A percentile compares a stretch with the other conserved stretches of the same genome.
phyloP scores from a whole-genome alignment of 139 green algal genomes.

The Haematococcus lacustris region DNA sequence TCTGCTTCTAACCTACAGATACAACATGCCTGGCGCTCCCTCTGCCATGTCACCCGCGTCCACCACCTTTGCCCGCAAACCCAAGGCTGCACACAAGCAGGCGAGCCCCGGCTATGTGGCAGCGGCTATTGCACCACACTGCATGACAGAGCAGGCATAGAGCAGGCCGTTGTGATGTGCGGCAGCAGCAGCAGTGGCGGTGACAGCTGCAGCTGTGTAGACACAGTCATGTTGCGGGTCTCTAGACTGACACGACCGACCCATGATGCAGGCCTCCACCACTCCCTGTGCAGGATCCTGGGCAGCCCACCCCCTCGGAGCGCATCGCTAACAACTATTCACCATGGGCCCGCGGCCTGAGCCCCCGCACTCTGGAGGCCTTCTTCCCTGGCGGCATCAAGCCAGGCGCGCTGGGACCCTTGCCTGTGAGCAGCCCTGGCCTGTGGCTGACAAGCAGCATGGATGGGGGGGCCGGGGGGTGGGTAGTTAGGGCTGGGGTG shows the following conservation, averaged over 20 bases:
- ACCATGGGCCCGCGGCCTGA: constrained; percentile 23
- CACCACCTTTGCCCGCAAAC: constrained; percentile 31
- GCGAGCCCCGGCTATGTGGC: background rate
- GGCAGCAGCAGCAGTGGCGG: background rate
- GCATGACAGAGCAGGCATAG: background rate
- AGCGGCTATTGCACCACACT: background rate
- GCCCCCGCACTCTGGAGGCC: constrained; percentile 25
- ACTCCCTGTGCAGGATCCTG: background rate
- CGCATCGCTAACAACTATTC: constrained; percentile 41
- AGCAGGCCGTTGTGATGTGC: background rate
- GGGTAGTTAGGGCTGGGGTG: background rate
- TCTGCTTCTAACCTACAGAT: no score
- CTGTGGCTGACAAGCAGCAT: background rate
- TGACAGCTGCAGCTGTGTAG: background rate
- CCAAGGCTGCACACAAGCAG: constrained; percentile 21
- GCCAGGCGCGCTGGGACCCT: constrained; percentile 14
- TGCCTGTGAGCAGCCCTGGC: constrained; percentile 4
- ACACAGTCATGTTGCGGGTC: background rate
- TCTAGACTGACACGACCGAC: background rate
- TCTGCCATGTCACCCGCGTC: constrained; percentile 15
- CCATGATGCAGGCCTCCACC: background rate
- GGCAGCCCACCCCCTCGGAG: constrained; percentile 27
- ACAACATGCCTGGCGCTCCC: constrained; percentile 9
- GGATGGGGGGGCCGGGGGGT: background rate
- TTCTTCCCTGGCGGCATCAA: constrained; percentile 29